Base-by-base conservation (phyloP, 1,284 basidiomycete species). In the Albatrellus sp. region DNA sequence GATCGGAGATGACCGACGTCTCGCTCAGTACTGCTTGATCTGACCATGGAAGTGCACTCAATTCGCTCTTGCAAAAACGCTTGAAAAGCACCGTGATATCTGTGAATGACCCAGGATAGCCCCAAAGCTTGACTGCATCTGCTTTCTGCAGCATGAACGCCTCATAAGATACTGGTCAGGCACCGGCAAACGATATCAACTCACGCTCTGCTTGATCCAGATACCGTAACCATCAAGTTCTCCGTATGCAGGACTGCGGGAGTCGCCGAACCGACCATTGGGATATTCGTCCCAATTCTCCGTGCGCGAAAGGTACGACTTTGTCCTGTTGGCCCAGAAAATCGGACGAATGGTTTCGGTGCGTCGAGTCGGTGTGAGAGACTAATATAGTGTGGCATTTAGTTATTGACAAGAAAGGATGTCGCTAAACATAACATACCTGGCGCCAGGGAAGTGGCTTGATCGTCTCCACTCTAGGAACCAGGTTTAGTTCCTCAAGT, bases 271-370 rank as follows among this genome's bases (percentile, higher is more conserved):
- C 51, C 94, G 87, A 52, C 94, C 96, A 62, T 98, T 98, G 39
- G 94, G 94, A 63, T 94, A 98, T 64, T 98, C 96, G 63, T 99
- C 94, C 94, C 94, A 99, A 57, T 92, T 88, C 60, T 90, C 88
- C 17, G 90, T 94, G 43, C 92, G 82, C 12, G 88, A 88, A 36
- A 94, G 69, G 61, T 94, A 94, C 3, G 90, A 94, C 58, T 90
- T 84, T 38, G 89, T 77, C 37, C 91, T 75, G 66, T 97, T 94
- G 16, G 90, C 89, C 90, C 89, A 92, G 68, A 92, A 96, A 58
- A 97, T 96, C 3, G 92, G 92, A 39, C 92, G 81, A 53, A 93
- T 96, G 35, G 75, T 85, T 65, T 97, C 92, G 53, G 77, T 69
- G 40, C 92, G 80, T 47, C 92, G 75, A 57, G 75, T 86, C 17